A percentile compares a stretch with the other conserved stretches of the same genome.
phyloP scores from a whole-genome alignment of 2,329 filamentous ascomycete species.

The Verticillium tricorpus region DNA sequence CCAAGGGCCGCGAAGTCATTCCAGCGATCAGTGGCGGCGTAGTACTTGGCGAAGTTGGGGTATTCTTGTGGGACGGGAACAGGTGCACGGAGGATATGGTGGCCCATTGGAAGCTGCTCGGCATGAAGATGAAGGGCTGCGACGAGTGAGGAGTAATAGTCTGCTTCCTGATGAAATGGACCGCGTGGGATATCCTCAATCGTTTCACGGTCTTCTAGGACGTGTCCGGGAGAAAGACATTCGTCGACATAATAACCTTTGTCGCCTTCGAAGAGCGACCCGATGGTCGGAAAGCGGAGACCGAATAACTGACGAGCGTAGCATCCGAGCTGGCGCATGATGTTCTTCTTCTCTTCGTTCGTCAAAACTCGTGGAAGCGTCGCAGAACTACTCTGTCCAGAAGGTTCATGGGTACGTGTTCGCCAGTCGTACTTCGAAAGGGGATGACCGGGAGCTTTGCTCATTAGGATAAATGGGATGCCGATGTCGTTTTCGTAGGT shows the following conservation, averaged over 20 bases:
- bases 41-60: constrained; percentile 9
- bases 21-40: constrained; percentile 10
- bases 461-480: constrained; percentile 27
- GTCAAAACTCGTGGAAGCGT: constrained; percentile 5
- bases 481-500: constrained; percentile 20
- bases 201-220: constrained; percentile 8
- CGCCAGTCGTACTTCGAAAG: constrained; percentile 18
- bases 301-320: constrained; percentile 19
- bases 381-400: constrained; percentile 4
- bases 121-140: constrained; percentile 12
- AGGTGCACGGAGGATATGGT: constrained; percentile 12
- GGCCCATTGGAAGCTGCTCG: constrained; percentile 12
- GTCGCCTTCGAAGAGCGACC: constrained; percentile 22
- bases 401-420: constrained; percentile 7
- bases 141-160: constrained; percentile 12
- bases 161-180: constrained; percentile 9
- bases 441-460: constrained; percentile 21
- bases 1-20: constrained; percentile 13
- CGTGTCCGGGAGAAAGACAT: constrained; percentile 11
- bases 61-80: constrained; percentile 12
- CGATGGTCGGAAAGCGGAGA: constrained; percentile 20
- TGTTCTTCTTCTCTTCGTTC: constrained; percentile 17
- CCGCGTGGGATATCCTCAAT: constrained; percentile 10
- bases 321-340: constrained; percentile 21
- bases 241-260: constrained; percentile 11